A percentile compares a stretch with the other conserved stretches of the same genome.
phyloP scores from a whole-genome alignment of 2,329 filamentous ascomycete genomes.

The Ascochyta rabiei region DNA sequence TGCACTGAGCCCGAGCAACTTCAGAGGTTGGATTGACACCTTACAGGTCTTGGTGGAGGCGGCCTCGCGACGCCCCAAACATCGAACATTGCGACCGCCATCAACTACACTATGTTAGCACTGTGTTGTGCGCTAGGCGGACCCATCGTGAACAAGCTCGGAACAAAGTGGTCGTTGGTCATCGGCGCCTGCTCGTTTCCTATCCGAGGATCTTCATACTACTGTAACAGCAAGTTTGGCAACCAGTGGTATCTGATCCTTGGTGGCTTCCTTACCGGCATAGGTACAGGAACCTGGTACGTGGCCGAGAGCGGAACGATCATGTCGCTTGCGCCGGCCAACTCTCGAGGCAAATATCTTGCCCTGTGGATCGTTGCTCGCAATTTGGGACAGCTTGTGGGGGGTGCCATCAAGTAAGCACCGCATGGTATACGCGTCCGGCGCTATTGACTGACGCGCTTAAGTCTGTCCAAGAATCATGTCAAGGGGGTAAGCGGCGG shows the following conservation, averaged over 20 bases:
- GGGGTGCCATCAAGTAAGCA: slow-evolving; percentile 51
- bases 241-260: slow-evolving; percentile 53
- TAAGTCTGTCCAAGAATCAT: slow-evolving; percentile 35
- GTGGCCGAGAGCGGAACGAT: slow-evolving; percentile 57
- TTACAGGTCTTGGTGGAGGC: slow-evolving; percentile 45
- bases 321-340: slow-evolving; percentile 56
- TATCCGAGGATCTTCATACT: slow-evolving; percentile 56
- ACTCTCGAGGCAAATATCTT: slow-evolving; percentile 56
- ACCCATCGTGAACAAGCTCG: slow-evolving; percentile 55
- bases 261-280: slow-evolving; percentile 35
- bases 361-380: slow-evolving; percentile 57
- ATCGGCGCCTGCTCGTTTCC: slow-evolving; percentile 53
- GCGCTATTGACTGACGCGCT: background rate
- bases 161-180: slow-evolving; percentile 55
- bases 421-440: background rate
- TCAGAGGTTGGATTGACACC: background rate
- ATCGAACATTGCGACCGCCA: slow-evolving; percentile 49
- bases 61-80: slow-evolving; percentile 54
- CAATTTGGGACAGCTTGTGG: slow-evolving; percentile 56
- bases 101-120: slow-evolving; percentile 39
- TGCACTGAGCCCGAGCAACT: background rate
- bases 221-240: slow-evolving; percentile 57
- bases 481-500: slow-evolving; percentile 42
- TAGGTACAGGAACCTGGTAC: slow-evolving; percentile 54
- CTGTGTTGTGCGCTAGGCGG: slow-evolving; percentile 51